Evolutionary conservation across 148 eudicot genomes (phyloP).

Genomic region (Pouteria glomerata): DNA sequence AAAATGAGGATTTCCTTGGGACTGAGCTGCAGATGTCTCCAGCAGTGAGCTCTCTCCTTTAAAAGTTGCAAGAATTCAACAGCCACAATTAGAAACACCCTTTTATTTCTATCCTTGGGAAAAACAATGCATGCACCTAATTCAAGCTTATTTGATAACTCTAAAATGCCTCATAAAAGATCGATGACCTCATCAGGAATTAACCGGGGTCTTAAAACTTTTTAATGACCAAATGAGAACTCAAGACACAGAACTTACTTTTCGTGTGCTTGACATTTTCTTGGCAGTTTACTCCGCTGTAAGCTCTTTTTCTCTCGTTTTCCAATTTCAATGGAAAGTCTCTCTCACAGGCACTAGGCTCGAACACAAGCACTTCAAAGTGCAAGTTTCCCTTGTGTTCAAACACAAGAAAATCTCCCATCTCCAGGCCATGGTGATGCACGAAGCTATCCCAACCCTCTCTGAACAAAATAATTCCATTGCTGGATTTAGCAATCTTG

Average conservation of each 20-base stretch:
- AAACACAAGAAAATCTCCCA: slow-evolving; percentile 4
- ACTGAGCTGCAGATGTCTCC: background rate
- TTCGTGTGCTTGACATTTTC: background rate
- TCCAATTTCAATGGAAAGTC: background rate
- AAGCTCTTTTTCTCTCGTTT: background rate
- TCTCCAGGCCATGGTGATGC: background rate
- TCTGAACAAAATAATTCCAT: background rate
- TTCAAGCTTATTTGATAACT: too few relatives aligned
- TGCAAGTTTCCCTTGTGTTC: background rate
- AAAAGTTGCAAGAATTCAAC: too few relatives aligned
- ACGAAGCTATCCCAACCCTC: background rate
- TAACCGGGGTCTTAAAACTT: too few relatives aligned
- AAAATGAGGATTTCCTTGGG: background rate
- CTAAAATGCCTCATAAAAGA: too few relatives aligned
- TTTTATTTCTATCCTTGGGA: too few relatives aligned
- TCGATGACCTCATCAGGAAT: too few relatives aligned
- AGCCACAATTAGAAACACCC: too few relatives aligned
- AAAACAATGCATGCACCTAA: too few relatives aligned
- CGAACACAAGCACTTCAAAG: slow-evolving; percentile 1
- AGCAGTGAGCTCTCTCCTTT: background rate
- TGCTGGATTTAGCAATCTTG: background rate
- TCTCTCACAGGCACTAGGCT: background rate
- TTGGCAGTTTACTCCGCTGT: background rate
- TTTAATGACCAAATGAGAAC: too few relatives aligned
- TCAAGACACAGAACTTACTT: slow-evolving; percentile 3